Conservation (phyloP, 176 grass and related monocot species). For the Eleusine indica region DNA sequence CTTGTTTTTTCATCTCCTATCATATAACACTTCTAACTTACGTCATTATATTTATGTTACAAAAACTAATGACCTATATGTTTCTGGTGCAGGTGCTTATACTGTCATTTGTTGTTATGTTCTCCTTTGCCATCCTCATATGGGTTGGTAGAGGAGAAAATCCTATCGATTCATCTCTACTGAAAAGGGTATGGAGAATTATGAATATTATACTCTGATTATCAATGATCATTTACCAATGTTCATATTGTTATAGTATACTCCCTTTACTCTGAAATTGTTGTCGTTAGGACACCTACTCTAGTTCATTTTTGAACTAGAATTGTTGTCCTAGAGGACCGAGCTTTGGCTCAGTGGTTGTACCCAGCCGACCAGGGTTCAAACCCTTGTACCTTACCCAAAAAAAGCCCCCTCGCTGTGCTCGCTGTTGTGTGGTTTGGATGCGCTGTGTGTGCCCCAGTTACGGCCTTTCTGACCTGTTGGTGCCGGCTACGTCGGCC, state of each 20-base stretch:
- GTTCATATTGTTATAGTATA: neutral
- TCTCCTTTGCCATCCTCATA: slow-evolving; percentile 83
- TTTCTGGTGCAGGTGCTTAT: slow-evolving; percentile 68
- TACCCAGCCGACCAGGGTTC: too few relatives aligned
- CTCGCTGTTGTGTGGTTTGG: too few relatives aligned
- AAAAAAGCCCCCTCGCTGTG: too few relatives aligned
- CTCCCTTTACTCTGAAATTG: too few relatives aligned
- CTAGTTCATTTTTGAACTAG: too few relatives aligned
- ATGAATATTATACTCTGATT: slow-evolving; percentile 26
- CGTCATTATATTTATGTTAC: neutral
- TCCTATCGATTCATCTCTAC: slow-evolving; percentile 78
- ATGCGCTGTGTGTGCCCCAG: too few relatives aligned
- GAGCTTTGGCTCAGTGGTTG: too few relatives aligned
- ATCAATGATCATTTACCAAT: slow-evolving; percentile 12
- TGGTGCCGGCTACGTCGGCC: too few relatives aligned
- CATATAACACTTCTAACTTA: slow-evolving; percentile 29
- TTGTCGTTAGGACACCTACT: too few relatives aligned
- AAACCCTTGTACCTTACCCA: too few relatives aligned
- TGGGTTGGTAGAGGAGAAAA: slow-evolving; percentile 88
- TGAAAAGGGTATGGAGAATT: slow-evolving; percentile 64
- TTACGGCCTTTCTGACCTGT: too few relatives aligned
- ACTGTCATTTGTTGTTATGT: slow-evolving; percentile 82
- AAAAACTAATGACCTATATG: slow-evolving; percentile 25
- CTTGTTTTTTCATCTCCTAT: slow-evolving; percentile 39
- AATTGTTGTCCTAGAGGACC: too few relatives aligned